A percentile compares a stretch with the other conserved stretches of the same genome.
These are phyloP conservation scores for Poterioochromonas sp. DNA, from an alignment of 352 stramenopile species.

Conservation along the genomic window DNA sequence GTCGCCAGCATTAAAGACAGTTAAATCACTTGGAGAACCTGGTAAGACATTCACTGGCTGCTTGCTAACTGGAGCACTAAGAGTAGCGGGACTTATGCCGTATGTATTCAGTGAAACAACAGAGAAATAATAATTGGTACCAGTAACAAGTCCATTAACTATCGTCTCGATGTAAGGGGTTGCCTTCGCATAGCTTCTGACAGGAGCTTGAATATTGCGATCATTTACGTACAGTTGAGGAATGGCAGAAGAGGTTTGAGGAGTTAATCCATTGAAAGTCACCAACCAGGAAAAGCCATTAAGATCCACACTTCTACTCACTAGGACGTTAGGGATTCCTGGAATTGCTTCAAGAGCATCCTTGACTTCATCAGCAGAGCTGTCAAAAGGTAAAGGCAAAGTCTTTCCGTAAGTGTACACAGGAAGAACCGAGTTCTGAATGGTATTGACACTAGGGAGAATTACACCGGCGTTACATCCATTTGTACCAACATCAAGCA, in stretches of 20 bases:
- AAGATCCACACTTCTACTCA: slow-evolving; percentile 61
- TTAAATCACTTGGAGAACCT: slow-evolving; percentile 44
- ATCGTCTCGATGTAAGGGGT: slow-evolving; percentile 44
- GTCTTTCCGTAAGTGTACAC: slow-evolving; percentile 80
- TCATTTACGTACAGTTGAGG: slow-evolving; percentile 22
- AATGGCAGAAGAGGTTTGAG: not conserved
- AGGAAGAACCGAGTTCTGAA: slow-evolving; percentile 51
- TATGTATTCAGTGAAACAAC: slow-evolving; percentile 74
- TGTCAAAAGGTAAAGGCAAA: slow-evolving; percentile 71
- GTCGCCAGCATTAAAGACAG: slow-evolving; percentile 46
- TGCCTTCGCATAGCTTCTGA: not conserved
- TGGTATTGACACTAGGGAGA: slow-evolving; percentile 45
- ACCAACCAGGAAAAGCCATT: slow-evolving; percentile 71
- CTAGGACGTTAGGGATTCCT: slow-evolving; percentile 72
- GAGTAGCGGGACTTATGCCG: slow-evolving; percentile 45
- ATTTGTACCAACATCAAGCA: slow-evolving; percentile 79
- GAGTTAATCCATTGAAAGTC: slow-evolving; percentile 14
- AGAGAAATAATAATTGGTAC: slow-evolving; percentile 68
- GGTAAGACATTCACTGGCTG: slow-evolving; percentile 48
- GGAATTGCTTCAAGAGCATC: slow-evolving; percentile 75
- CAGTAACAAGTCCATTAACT: slow-evolving; percentile 53
- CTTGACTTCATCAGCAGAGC: slow-evolving; percentile 74
- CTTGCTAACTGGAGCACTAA: slow-evolving; percentile 47
- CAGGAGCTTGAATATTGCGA: not conserved
- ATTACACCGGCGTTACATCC: slow-evolving; percentile 59